Base-by-base conservation (phyloP, 805 yeast species). In the Brettanomyces custersianus region DNA sequence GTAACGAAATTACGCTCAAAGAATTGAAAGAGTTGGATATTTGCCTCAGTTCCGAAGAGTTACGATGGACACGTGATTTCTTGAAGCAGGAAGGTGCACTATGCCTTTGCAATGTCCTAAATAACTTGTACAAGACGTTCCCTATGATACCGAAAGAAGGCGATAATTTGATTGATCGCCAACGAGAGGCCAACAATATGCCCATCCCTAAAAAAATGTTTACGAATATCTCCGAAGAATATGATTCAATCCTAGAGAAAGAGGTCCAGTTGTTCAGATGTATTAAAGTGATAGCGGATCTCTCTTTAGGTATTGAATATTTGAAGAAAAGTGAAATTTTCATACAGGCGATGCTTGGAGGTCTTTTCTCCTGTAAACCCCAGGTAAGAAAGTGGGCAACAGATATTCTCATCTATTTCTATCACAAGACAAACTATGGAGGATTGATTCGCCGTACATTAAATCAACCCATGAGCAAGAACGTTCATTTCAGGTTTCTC, bases 1-100 rank as follows among this genome's bases (percentile, higher is more conserved):
- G 81, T 25, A 80, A 81, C 47, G 59, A 74, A 22, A 76, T 88
- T 36, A 65, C 82, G 1, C 62, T 75, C 4, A 74, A 73, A 35
- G 85, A 88, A 54, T 63, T 90, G 44, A 84, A 81, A 27, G 83
- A 83, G 46, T 67, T 92, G 35, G 85, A 92, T 82, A 95, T 92
- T 5, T 85, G 95, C 32, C 65, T 90, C 29, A 74, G 97, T 44
- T 86, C 97, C 0, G 97, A 90, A 53, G 60, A 59, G 29, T 41
- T 60, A 24, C 71, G 65, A 25, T 92, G 98, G 98, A 95, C 88
- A 1, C 72, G 78, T 39, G 72, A 67, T 18, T 92, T 92, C 49
- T 66, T 92, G 15, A 79, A 74, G 39, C 71, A 77, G 34, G 96
- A 90, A 57, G 99, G 99, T 27, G 95, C 85, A 40, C 74, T 84